Percentiles rank a stretch among this genome's conserved stretches.
Conservation (phyloP, 2,329 filamentous ascomycete species). For the Alternaria viburni region DNA sequence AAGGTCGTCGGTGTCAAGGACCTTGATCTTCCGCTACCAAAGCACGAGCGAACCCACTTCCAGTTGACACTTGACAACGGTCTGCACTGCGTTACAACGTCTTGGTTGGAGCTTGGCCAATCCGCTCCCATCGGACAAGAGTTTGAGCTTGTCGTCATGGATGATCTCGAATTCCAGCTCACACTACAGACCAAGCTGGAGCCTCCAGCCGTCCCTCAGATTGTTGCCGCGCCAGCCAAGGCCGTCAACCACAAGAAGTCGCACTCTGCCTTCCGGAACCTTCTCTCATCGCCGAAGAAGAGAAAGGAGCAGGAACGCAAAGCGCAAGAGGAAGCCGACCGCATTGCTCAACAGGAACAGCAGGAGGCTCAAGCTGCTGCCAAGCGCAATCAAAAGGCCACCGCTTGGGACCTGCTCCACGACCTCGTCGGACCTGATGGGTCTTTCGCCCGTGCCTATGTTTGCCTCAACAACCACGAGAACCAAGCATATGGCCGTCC, state of each 20-base stretch:
- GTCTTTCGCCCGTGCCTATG: slow-evolving; percentile 91
- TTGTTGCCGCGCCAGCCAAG: slow-evolving; percentile 64
- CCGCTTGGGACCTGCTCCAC: slow-evolving; percentile 84
- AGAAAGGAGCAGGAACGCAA: slow-evolving; percentile 90
- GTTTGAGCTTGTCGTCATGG: slow-evolving; percentile 95
- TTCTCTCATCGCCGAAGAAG: slow-evolving; percentile 89
- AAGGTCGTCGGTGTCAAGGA: slow-evolving; percentile 99
- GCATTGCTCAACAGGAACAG: slow-evolving; percentile 59
- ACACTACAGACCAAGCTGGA: slow-evolving; percentile 95
- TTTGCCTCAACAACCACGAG: slow-evolving; percentile 93
- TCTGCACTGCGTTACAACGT: slow-evolving; percentile 94
- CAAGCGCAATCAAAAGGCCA: slow-evolving; percentile 67
- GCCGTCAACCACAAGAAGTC: slow-evolving; percentile 76
- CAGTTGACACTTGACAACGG: slow-evolving; percentile 98
- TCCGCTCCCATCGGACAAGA: slow-evolving; percentile 96
- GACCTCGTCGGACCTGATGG: slow-evolving; percentile 89
- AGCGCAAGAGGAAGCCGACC: slow-evolving; percentile 82
- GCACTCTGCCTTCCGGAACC: slow-evolving; percentile 76
- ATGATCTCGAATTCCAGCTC: slow-evolving; percentile 98
- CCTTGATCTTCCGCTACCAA: slow-evolving; percentile 86
- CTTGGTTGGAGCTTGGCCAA: slow-evolving; percentile 89
- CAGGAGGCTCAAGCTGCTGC: slow-evolving; percentile 51
- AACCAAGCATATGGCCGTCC: slow-evolving; percentile 85
- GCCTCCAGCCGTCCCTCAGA: slow-evolving; percentile 64
- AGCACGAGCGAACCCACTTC: slow-evolving; percentile 89